These are phyloP conservation scores for Fraxinus quadrangulata DNA, from an alignment of 257 asterid genomes.

Conservation along the genomic window DNA sequence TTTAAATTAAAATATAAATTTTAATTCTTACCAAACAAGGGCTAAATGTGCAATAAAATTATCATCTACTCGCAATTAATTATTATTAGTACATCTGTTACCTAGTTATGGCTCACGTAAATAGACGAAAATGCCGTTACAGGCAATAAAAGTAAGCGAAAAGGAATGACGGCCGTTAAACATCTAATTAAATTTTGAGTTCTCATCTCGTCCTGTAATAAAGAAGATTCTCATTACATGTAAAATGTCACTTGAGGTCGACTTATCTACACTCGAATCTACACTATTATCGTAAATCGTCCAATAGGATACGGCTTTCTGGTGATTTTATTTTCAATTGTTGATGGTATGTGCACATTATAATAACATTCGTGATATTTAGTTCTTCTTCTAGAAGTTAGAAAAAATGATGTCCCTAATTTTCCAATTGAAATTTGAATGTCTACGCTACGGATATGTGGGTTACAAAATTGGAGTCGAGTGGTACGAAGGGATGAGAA, in stretches of 20 bases:
- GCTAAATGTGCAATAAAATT: too few relatives aligned
- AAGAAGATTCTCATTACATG: conserved; percentile 24
- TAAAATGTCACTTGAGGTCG: conserved; percentile 20
- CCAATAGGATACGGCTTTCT: background rate
- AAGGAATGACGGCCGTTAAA: background rate
- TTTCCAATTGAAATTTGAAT: too few relatives aligned
- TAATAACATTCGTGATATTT: too few relatives aligned
- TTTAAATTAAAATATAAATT: too few relatives aligned
- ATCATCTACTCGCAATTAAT: too few relatives aligned
- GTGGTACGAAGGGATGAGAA: background rate
- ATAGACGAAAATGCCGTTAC: background rate
- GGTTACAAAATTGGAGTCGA: background rate
- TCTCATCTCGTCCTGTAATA: background rate
- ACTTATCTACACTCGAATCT: background rate
- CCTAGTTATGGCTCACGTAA: background rate
- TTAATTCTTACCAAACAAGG: too few relatives aligned
- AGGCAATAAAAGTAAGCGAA: background rate
- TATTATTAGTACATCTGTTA: too few relatives aligned
- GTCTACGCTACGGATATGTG: too few relatives aligned
- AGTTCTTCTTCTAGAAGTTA: too few relatives aligned
- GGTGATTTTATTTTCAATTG: too few relatives aligned
- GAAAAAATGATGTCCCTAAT: too few relatives aligned
- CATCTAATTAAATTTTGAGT: conserved; percentile 13
- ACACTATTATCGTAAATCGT: background rate
- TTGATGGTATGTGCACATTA: too few relatives aligned